Base-by-base conservation (phyloP, 441 rosid genomes). In the Gossypium schwendimanii region DNA sequence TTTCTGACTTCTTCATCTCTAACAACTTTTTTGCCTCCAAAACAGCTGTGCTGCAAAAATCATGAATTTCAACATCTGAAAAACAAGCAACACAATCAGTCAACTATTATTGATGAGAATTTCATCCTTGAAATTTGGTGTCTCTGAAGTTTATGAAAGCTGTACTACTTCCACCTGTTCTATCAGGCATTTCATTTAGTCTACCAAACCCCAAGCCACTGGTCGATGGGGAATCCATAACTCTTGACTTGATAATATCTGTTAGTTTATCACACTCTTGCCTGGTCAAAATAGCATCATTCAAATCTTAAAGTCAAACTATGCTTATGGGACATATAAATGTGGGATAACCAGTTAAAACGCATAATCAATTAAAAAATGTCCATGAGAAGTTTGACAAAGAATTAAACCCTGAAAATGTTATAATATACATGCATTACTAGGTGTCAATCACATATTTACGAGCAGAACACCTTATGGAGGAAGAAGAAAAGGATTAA, bases 21-120 rank as follows among this genome's bases (percentile, higher is more conserved):
- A 89, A 73, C 96, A 98, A 92, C 73, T 83, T 91, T 73, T 83
- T 90, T 59, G 98, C 97, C 84, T 88, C 94, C 71, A 59, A 74
- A 64, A 91, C 82, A 81, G 89, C 90, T 79, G 82, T 64, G 75
- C 66, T 78, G 72, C 86, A 73, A 71, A 78, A 73, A 74, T 83
- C 90, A 80, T 85, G 84, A 70, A 63, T 76, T 76, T 77, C 83
- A 49, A 73, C 81, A 78, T 84, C 93, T 89, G 86, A 47, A 75
- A 78, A 45, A 41, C 9, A 71, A 74, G 63, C 63, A 70, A 69
- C 28, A 23, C 63, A 65, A 75, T 75, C 59, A 73, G 76, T 66
- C 52, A 77, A 74, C 58, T 31, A 60, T 39, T 50, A 18, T 11
- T 14, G 73, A 47, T 66, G 61, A 44, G 69, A 71, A 80, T 5